Conservation (phyloP, 129 eudicot species). For the Flaveria bidentis region DNA sequence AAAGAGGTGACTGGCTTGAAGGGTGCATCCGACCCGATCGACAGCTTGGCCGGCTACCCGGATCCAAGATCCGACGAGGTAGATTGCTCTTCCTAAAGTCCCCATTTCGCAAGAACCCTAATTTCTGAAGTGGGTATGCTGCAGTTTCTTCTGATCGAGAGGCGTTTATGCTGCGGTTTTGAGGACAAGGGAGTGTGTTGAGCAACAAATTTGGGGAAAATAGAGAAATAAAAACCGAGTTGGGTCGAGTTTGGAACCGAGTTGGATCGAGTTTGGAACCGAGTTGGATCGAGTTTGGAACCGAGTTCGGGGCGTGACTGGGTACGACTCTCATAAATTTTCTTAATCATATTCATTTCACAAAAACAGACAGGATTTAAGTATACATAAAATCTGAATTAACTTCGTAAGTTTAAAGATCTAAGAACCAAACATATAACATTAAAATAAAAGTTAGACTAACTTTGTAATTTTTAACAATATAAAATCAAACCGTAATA, state of each 20-base stretch:
- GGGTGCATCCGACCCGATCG: conserved; percentile 89
- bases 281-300: conserved; percentile 24
- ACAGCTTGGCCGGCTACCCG: conserved; percentile 88
- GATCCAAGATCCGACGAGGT: conserved; percentile 94
- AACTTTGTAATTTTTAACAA: too few relatives aligned
- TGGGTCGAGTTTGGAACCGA: conserved; percentile 22
- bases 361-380: too few relatives aligned
- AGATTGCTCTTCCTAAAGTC: conserved; percentile 70
- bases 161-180: conserved; percentile 18
- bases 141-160: conserved; percentile 21
- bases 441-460: too few relatives aligned
- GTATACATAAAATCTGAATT: too few relatives aligned
- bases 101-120: conserved; percentile 55
- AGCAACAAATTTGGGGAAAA: conserved; percentile 32
- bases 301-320: neutral
- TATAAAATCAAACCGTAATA: too few relatives aligned
- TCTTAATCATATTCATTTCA: too few relatives aligned
- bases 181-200: conserved; percentile 31
- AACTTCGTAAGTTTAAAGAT: too few relatives aligned
- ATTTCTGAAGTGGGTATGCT: conserved; percentile 12
- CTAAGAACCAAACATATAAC: too few relatives aligned
- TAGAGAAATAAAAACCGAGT: conserved; percentile 4
- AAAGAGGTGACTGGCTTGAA: conserved; percentile 77
- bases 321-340: neutral
- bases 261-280: neutral